Percentiles rank a stretch among this genome's conserved stretches.
Evolutionary conservation across 331 rosid species (phyloP).

Genomic region (Dryas integrifolia): DNA sequence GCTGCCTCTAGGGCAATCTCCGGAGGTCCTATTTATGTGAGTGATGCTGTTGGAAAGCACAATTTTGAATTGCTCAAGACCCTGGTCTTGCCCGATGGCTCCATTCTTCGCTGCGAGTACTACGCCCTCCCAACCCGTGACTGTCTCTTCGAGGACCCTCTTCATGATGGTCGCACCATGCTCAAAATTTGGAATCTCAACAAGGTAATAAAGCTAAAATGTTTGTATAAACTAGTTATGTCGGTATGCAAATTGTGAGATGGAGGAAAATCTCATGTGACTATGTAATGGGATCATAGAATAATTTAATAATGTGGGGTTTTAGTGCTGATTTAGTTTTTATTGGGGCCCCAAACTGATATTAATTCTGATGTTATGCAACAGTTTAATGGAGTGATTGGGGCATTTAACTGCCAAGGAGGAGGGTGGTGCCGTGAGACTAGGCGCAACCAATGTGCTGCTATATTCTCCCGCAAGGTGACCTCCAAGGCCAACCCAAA

Average conservation of each 20-base stretch:
- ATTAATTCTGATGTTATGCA: neutral
- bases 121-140: slow-evolving; percentile 84
- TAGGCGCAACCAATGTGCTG: slow-evolving; percentile 64
- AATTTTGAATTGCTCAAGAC: slow-evolving; percentile 70
- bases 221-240: too few relatives aligned
- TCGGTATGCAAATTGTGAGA: too few relatives aligned
- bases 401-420: slow-evolving; percentile 94
- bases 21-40: slow-evolving; percentile 83
- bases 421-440: slow-evolving; percentile 84
- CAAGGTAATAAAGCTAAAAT: slow-evolving; percentile 43
- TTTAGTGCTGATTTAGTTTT: too few relatives aligned
- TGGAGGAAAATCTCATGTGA: too few relatives aligned
- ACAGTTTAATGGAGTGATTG: slow-evolving; percentile 78
- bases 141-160: slow-evolving; percentile 78
- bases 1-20: slow-evolving; percentile 94
- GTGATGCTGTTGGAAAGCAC: slow-evolving; percentile 74
- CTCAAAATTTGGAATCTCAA: slow-evolving; percentile 92
- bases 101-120: slow-evolving; percentile 67
- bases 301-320: too few relatives aligned
- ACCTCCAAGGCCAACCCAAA: slow-evolving; percentile 49
- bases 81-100: slow-evolving; percentile 75
- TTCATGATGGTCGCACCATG: slow-evolving; percentile 85
- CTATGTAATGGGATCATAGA: too few relatives aligned
- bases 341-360: neutral
- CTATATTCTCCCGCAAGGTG: slow-evolving; percentile 56